These are phyloP conservation scores for Yamadazyma kanchanaburiensis DNA, from an alignment of 1,139 yeast species.

Conservation along the genomic window DNA sequence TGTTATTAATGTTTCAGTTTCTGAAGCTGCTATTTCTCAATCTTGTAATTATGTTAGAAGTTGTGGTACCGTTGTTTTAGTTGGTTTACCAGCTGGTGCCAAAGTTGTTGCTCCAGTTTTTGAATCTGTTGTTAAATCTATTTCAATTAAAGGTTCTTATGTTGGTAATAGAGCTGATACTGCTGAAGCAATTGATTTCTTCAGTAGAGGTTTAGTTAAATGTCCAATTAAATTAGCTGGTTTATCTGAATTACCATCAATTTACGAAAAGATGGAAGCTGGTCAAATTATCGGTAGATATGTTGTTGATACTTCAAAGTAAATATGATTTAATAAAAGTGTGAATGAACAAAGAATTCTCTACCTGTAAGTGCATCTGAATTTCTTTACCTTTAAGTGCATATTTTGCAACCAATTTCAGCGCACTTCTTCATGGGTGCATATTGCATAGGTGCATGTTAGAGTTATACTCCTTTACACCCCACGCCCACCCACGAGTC, in stretches of 20 bases:
- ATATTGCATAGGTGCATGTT: too few relatives aligned
- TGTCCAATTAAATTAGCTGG: conserved; percentile 73
- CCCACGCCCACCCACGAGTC: too few relatives aligned
- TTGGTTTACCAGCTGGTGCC: conserved; percentile 74
- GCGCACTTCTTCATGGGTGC: too few relatives aligned
- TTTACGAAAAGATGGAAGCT: conserved; percentile 65
- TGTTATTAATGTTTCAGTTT: conserved; percentile 69
- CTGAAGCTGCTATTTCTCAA: conserved; percentile 63
- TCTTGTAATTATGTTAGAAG: conserved; percentile 65
- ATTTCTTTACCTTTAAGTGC: too few relatives aligned
- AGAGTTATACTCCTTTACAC: too few relatives aligned
- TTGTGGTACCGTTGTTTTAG: conserved; percentile 68
- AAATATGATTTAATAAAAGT: too few relatives aligned
- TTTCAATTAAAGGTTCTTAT: conserved; percentile 66
- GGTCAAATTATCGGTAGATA: conserved; percentile 74
- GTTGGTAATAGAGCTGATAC: conserved; percentile 82
- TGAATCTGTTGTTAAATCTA: conserved; percentile 61
- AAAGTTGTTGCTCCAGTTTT: conserved; percentile 63
- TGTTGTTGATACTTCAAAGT: conserved; percentile 68
- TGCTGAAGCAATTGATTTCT: conserved; percentile 73
- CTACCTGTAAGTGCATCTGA: too few relatives aligned
- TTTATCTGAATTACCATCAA: conserved; percentile 57
- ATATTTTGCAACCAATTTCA: too few relatives aligned
- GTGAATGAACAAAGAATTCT: too few relatives aligned
- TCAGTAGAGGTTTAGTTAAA: conserved; percentile 62